A percentile compares a stretch with the other conserved stretches of the same genome.
Conservation (phyloP, 768 basidiomycete genomes). For the Russula brevipes region DNA sequence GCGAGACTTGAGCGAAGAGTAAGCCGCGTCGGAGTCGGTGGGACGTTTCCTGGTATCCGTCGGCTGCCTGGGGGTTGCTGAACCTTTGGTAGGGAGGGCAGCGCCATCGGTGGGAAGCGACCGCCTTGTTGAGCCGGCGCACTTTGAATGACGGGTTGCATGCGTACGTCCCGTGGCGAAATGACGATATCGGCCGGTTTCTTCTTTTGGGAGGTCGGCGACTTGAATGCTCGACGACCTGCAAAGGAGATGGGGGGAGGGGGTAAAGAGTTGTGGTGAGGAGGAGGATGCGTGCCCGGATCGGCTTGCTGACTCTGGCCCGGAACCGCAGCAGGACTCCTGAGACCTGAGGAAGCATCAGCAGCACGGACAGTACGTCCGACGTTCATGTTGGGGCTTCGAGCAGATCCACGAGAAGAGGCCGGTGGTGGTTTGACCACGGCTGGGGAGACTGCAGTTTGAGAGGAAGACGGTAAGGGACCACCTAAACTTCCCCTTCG, state of each 20-base stretch:
- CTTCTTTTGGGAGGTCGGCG: constrained; percentile 47
- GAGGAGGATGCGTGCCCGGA: constrained; percentile 19
- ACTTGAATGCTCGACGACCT: constrained; percentile 60
- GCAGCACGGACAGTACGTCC: constrained; percentile 27
- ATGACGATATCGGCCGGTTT: constrained; percentile 80
- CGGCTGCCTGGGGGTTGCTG: constrained; percentile 17
- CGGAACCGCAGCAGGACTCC: constrained; percentile 24
- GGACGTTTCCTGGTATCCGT: constrained; percentile 23
- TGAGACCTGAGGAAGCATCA: constrained; percentile 25
- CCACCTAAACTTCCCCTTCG: constrained; percentile 55
- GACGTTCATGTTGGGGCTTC: constrained; percentile 24
- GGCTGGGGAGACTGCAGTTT: constrained; percentile 25
- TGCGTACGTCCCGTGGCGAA: constrained; percentile 55
- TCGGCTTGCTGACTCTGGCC: constrained; percentile 29
- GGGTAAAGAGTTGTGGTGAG: constrained; percentile 45
- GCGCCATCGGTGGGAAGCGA: constrained; percentile 24
- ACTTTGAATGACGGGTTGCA: constrained; percentile 66
- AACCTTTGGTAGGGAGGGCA: constrained; percentile 23
- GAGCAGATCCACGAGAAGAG: constrained; percentile 33
- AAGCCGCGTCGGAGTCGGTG: constrained; percentile 25
- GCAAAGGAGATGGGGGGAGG: constrained; percentile 76
- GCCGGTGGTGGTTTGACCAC: constrained; percentile 28
- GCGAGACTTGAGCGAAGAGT: constrained; percentile 27
- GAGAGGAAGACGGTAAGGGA: constrained; percentile 25
- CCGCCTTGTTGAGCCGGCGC: constrained; percentile 63